Evolutionary conservation across 179 eudicot genomes (phyloP).

Genomic region (Silene noctiflora): DNA sequence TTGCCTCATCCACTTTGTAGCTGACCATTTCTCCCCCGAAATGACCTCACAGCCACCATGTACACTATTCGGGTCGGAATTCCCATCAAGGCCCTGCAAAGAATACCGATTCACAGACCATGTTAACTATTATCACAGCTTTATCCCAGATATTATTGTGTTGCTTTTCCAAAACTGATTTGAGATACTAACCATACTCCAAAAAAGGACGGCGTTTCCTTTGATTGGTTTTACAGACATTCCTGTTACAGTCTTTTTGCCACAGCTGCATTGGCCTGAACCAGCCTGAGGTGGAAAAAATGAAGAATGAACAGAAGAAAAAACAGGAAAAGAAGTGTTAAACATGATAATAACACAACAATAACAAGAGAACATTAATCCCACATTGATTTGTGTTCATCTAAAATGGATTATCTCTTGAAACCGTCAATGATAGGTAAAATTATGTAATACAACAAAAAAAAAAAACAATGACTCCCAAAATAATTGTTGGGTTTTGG

Average conservation of each 20-base stretch:
- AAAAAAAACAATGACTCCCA: no score
- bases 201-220: constrained; percentile 95
- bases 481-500: no score
- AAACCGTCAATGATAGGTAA: no score
- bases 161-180: background rate
- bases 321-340: constrained; percentile 12
- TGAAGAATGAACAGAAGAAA: background rate
- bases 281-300: constrained; percentile 51
- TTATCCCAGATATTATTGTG: background rate
- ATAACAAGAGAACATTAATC: background rate
- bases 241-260: constrained; percentile 71
- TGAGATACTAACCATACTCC: constrained; percentile 74
- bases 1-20: constrained; percentile 99
- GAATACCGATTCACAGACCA: background rate
- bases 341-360: background rate
- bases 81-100: constrained; percentile 85
- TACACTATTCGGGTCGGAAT: constrained; percentile 75
- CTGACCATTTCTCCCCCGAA: constrained; percentile 96
- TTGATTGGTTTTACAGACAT: constrained; percentile 75
- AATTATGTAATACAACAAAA: no score
- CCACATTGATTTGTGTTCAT: no score
- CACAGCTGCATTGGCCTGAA: constrained; percentile 82
- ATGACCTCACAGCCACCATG: constrained; percentile 95
- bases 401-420: no score
- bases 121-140: background rate